A percentile compares a stretch with the other conserved stretches of the same genome.
Evolutionary conservation across 1,284 basidiomycete species (phyloP).

Genomic region (Caloboletus firmus): DNA sequence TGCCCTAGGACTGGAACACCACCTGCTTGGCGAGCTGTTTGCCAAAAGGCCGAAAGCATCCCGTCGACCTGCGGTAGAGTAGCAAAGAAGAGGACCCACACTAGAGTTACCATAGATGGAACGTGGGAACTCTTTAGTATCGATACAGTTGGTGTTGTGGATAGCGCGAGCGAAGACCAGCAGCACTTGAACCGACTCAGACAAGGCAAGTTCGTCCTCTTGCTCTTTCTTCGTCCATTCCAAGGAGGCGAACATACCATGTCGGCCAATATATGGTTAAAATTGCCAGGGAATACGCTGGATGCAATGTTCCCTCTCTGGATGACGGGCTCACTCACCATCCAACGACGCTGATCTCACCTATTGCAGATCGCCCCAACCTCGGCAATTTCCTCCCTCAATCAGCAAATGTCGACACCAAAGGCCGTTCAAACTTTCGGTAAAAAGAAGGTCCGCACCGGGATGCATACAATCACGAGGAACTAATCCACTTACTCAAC

Average conservation of each 20-base stretch:
- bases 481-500: constrained; percentile 7
- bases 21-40: constrained; percentile 12
- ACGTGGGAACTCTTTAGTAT: constrained; percentile 27
- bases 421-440: constrained; percentile 97
- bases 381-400: constrained; percentile 13
- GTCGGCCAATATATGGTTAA: constrained; percentile 5
- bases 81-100: background rate
- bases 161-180: constrained; percentile 20
- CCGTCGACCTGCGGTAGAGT: background rate
- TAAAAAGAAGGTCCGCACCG: constrained; percentile 89
- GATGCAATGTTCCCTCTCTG: constrained; percentile 37
- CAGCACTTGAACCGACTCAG: constrained; percentile 37
- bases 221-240: constrained; percentile 4
- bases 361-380: constrained; percentile 20
- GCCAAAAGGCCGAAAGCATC: constrained; percentile 25
- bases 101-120: constrained; percentile 26
- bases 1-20: background rate
- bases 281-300: constrained; percentile 33
- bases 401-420: constrained; percentile 63
- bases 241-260: background rate
- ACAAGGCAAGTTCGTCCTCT: constrained; percentile 41
- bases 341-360: constrained; percentile 20
- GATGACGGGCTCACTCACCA: constrained; percentile 36
- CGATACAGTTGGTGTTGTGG: background rate
- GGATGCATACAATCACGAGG: background rate